Evolutionary conservation across 257 asterid species (phyloP).

Genomic region (Gynochthodes officinalis): DNA sequence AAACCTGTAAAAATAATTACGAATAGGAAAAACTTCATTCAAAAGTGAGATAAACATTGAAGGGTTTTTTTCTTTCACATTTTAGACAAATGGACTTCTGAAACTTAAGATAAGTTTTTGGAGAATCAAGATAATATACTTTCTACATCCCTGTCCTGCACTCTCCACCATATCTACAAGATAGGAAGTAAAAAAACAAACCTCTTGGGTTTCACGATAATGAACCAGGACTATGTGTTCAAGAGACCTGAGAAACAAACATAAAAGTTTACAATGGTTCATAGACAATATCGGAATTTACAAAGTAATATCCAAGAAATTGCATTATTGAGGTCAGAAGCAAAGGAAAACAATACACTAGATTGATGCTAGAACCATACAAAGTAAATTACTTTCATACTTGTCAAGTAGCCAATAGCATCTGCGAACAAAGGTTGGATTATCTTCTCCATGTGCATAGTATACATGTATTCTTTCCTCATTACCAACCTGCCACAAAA

Average conservation of each 20-base stretch:
- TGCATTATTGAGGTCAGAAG: slow-evolving; percentile 16
- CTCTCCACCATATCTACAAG: neutral
- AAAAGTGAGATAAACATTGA: neutral
- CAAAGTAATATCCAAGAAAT: slow-evolving; percentile 13
- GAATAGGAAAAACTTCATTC: neutral
- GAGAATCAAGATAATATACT: neutral
- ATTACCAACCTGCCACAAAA: slow-evolving; percentile 68
- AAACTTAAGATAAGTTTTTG: neutral
- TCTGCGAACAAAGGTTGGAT: slow-evolving; percentile 90
- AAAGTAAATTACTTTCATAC: slow-evolving; percentile 42
- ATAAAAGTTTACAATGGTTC: slow-evolving; percentile 17
- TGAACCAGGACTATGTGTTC: slow-evolving; percentile 97
- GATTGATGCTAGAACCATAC: slow-evolving; percentile 11
- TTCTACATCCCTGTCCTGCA: neutral
- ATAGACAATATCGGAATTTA: slow-evolving; percentile 8
- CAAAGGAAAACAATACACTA: slow-evolving; percentile 13
- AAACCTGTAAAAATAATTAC: neutral
- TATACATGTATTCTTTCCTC: slow-evolving; percentile 97
- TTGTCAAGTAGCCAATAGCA: slow-evolving; percentile 99
- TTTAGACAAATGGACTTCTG: neutral
- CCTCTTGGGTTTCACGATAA: slow-evolving; percentile 99
- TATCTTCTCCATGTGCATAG: slow-evolving; percentile 97
- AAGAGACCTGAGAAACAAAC: slow-evolving; percentile 60
- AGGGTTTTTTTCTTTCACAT: neutral
- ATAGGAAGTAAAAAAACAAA: slow-evolving; percentile 36